Percentiles rank a stretch among this genome's conserved stretches.
These are phyloP conservation scores for Cercospora beticola DNA, from an alignment of 2,329 filamentous ascomycete species.

Conservation along the genomic window DNA sequence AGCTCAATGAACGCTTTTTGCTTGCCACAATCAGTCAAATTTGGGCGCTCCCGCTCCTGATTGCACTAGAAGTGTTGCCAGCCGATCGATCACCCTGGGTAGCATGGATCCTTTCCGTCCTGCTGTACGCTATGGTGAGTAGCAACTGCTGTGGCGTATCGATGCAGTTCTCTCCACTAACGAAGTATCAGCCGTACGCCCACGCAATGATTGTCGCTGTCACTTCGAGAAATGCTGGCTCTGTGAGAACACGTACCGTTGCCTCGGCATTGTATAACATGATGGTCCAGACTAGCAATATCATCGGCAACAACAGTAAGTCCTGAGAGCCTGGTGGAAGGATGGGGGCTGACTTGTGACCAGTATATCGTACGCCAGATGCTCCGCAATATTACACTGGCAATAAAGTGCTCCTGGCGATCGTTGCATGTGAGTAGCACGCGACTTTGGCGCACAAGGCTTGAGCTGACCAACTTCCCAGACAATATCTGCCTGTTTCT, in stretches of 20 bases:
- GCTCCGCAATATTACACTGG: slow-evolving; percentile 56
- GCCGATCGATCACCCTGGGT: slow-evolving; percentile 39
- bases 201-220: slow-evolving; percentile 62
- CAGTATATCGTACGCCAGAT: slow-evolving; percentile 57
- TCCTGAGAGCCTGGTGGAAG: slow-evolving; percentile 34
- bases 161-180: neutral
- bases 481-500: slow-evolving; percentile 54
- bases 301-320: slow-evolving; percentile 34
- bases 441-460: neutral
- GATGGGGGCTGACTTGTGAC: neutral
- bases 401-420: slow-evolving; percentile 54
- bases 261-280: slow-evolving; percentile 60
- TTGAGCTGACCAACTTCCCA: slow-evolving; percentile 23
- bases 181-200: slow-evolving; percentile 38
- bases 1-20: slow-evolving; percentile 54
- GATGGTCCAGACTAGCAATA: slow-evolving; percentile 43
- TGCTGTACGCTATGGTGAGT: slow-evolving; percentile 39
- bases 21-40: slow-evolving; percentile 46
- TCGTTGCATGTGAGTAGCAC: slow-evolving; percentile 38
- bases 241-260: slow-evolving; percentile 62
- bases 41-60: slow-evolving; percentile 41
- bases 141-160: neutral
- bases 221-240: slow-evolving; percentile 62
- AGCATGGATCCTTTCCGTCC: slow-evolving; percentile 41
- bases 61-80: slow-evolving; percentile 42